These are phyloP conservation scores for Nemania sp. DNA, from an alignment of 2,329 filamentous ascomycete species.

Conservation along the genomic window DNA sequence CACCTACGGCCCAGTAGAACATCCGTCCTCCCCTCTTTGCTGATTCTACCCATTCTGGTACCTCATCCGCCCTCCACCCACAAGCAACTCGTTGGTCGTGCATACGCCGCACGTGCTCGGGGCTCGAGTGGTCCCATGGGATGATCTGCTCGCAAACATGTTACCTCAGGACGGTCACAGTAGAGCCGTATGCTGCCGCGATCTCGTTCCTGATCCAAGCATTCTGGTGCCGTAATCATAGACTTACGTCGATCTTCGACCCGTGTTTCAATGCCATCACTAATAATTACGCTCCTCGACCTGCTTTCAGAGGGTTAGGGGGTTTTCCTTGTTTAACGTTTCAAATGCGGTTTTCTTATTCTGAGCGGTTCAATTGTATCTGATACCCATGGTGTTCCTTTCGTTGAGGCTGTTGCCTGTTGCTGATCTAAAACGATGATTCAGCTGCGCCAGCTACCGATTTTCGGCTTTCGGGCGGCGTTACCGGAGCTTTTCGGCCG, in stretches of 20 bases:
- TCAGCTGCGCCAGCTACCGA: conserved; percentile 1
- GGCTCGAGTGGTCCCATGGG: conserved; percentile 49
- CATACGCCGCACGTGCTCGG: conserved; percentile 47
- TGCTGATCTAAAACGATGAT: background rate
- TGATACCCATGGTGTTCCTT: background rate
- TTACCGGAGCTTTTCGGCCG: background rate
- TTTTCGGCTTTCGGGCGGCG: conserved; percentile 11
- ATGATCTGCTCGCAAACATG: conserved; percentile 39
- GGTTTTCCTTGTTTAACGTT: background rate
- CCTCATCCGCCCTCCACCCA: conserved; percentile 48
- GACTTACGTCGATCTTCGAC: conserved; percentile 45
- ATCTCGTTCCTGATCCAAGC: conserved; percentile 3
- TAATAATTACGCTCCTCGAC: background rate
- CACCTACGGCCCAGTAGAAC: conserved; percentile 48
- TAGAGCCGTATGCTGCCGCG: background rate
- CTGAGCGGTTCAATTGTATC: background rate
- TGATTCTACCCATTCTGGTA: conserved; percentile 43
- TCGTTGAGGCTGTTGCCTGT: background rate
- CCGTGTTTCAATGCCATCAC: conserved; percentile 34
- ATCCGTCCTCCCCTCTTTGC: conserved; percentile 43
- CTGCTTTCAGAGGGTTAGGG: no score
- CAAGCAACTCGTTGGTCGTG: conserved; percentile 51
- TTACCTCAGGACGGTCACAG: conserved; percentile 2
- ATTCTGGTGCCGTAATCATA: conserved; percentile 6
- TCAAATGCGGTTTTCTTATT: background rate